Percentiles rank a stretch among this genome's conserved stretches.
phyloP scores from a whole-genome alignment of 73 alveolate species.

The Paramecium caudatum region DNA sequence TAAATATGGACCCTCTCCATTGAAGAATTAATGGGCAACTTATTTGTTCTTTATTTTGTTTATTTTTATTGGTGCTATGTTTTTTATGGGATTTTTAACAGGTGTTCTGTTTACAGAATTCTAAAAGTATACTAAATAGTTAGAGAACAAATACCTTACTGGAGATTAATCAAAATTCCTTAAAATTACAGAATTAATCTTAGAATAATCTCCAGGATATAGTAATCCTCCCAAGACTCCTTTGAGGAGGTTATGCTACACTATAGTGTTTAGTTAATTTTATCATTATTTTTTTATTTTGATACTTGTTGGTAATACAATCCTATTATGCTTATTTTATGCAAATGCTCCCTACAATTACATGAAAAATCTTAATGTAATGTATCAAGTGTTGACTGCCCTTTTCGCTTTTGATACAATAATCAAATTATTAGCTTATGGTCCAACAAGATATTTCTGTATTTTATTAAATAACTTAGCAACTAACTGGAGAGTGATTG shows the following conservation, averaged over 20 bases:
- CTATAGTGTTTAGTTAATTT: background rate
- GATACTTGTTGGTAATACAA: background rate
- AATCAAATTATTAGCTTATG: conserved; percentile 28
- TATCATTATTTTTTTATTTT: background rate
- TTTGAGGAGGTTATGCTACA: conserved; percentile 11
- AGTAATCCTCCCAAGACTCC: conserved; percentile 25
- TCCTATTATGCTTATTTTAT: conserved; percentile 10
- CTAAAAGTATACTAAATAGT: conserved; percentile 40
- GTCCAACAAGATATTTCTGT: conserved; percentile 33
- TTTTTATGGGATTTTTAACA: conserved; percentile 51
- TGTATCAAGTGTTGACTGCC: conserved; percentile 27
- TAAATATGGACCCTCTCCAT: conserved; percentile 10
- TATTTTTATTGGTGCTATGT: conserved; percentile 63
- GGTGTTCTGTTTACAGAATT: conserved; percentile 54
- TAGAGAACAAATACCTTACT: conserved; percentile 24
- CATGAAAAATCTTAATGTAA: background rate
- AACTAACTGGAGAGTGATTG: conserved; percentile 58
- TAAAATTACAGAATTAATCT: conserved; percentile 18
- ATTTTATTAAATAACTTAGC: background rate
- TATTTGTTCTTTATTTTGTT: conserved; percentile 51
- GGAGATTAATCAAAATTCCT: conserved; percentile 57
- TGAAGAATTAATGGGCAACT: conserved; percentile 59
- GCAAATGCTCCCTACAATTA: background rate
- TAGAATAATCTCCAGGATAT: conserved; percentile 27
- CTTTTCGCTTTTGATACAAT: conserved; percentile 40